These are phyloP conservation scores for Cystobasidium ongulense DNA, from an alignment of 768 basidiomycete species.

Conservation along the genomic window DNA sequence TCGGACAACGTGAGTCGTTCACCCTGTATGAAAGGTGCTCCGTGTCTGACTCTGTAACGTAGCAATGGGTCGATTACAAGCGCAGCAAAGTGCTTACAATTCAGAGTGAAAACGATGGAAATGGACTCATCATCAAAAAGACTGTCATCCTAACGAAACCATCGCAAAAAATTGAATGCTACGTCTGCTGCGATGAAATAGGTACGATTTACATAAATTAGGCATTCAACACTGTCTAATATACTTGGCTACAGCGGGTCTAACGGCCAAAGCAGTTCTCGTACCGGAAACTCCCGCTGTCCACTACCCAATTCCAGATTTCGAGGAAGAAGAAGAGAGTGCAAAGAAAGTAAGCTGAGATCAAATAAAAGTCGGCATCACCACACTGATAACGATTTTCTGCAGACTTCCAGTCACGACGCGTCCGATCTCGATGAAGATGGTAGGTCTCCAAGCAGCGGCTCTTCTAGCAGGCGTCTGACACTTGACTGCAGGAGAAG, in stretches of 20 bases:
- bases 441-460: not conserved
- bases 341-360: not conserved
- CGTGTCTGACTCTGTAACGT: too few species aligned
- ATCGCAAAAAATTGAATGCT: slow-evolving; percentile 35
- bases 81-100: not conserved
- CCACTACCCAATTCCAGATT: slow-evolving; percentile 12
- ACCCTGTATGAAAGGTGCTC: not conserved
- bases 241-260: not conserved
- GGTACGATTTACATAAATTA: slow-evolving; percentile 26
- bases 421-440: not conserved
- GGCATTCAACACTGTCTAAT: not conserved
- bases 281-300: not conserved
- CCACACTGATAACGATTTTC: not conserved
- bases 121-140: slow-evolving; percentile 13
- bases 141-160: slow-evolving; percentile 37
- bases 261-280: not conserved
- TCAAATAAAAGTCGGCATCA: not conserved
- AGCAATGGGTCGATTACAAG: slow-evolving; percentile 18
- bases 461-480: not conserved
- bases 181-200: slow-evolving; percentile 35
- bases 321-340: not conserved
- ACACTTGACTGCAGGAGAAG: not conserved
- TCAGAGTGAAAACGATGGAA: slow-evolving; percentile 11
- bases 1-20: slow-evolving; percentile 35
- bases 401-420: not conserved